Base-by-base conservation (phyloP, 2,329 filamentous ascomycete species). In the Blastomyces gilchristii region DNA sequence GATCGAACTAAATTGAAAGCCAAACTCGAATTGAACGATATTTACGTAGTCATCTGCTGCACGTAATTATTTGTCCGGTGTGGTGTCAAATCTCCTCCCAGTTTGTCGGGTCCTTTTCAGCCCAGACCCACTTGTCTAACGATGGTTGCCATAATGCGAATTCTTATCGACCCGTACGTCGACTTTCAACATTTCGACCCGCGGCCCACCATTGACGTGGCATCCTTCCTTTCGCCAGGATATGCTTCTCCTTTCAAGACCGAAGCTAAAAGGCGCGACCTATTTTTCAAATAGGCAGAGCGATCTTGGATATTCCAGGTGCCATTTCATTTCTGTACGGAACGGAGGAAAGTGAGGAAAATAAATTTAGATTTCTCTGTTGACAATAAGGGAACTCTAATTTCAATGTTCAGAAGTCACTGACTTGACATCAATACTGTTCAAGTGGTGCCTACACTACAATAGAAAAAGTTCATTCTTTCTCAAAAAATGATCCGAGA, bases 101-200 rank as follows among this genome's bases (percentile, higher is more conserved):
- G 31, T 39, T 61, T 61, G 59, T 61, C 59, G 59, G 59, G 59
- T 61, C 59, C 59, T 43, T 61, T 47, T 43, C 57, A 59, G n/a
- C 41, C 41, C 41, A 31, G n/a, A 18, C 57, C 28, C 58, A 47
- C 58, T 47, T 14, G 25, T 14, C 43, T 11, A 6, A 25, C 34
- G 6, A 22, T 59, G 25, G 41, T 34, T 34, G 18, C 16, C 41
- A 25, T 31, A 22, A 28, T 49, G 9, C 18, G 14, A 16, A 28
- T 25, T 22, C 41, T 31, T 47, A 39, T 43, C 9, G 43, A 11
- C 12, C 25, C 22, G 6, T 52, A 22, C 18, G 31, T 53, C 11
- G n/a, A 41, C 41, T 60, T 43, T 41, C 25, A 54, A 25, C 50
- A 41, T 49, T 8, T 34, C 34, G 41, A 22, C 34, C 59, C n/a